Evolutionary conservation across 192 early-diverging fungal genomes (phyloP).

Genomic region (Coemansia sp.): DNA sequence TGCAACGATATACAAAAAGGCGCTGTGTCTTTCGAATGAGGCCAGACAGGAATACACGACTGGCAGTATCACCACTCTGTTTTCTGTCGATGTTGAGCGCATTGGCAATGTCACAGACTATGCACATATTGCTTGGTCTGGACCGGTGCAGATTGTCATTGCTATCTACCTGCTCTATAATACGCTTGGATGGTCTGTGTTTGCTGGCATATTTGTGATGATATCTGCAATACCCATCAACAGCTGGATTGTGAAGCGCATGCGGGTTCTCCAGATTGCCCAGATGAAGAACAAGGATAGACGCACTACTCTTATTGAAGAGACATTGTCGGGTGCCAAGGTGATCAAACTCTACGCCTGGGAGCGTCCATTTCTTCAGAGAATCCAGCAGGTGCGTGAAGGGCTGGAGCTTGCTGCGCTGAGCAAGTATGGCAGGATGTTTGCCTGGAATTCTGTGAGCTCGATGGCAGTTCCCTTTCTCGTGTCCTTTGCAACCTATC

Average conservation of each 20-base stretch:
- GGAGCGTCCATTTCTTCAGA: constrained; percentile 76
- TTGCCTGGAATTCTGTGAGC: constrained; percentile 70
- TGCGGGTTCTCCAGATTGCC: constrained; percentile 68
- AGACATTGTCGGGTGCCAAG: constrained; percentile 86
- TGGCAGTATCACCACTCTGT: constrained; percentile 70
- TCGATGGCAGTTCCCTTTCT: constrained; percentile 86
- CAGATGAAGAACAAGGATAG: constrained; percentile 88
- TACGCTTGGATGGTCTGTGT: constrained; percentile 77
- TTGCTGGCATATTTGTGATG: constrained; percentile 85
- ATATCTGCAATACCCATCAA: constrained; percentile 81
- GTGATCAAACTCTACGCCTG: constrained; percentile 98
- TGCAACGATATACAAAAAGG: constrained; percentile 84
- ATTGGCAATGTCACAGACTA: constrained; percentile 68
- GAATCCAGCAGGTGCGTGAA: constrained; percentile 64
- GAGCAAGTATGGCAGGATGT: constrained; percentile 69
- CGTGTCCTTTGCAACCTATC: constrained; percentile 83
- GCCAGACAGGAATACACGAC: constrained; percentile 78
- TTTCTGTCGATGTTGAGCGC: constrained; percentile 67
- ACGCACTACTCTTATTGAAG: constrained; percentile 76
- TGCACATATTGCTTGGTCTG: constrained; percentile 72
- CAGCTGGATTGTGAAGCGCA: constrained; percentile 61
- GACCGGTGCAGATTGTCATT: constrained; percentile 74
- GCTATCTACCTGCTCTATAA: constrained; percentile 76
- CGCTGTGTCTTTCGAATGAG: constrained; percentile 74
- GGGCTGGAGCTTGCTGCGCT: constrained; percentile 76